phyloP scores from a whole-genome alignment of 805 yeast genomes.

The Naumovozyma dairenensis region DNA sequence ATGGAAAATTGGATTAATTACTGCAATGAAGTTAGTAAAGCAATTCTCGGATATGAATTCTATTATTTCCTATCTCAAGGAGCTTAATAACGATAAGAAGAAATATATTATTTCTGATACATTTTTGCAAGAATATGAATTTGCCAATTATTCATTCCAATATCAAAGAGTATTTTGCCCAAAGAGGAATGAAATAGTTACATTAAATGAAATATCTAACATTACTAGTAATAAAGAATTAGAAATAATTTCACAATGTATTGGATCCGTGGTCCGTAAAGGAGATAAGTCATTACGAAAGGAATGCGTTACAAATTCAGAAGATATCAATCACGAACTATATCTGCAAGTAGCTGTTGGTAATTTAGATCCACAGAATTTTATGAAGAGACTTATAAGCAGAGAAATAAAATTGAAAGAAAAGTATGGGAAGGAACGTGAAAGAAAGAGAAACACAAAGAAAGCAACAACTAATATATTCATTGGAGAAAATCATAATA shows the following conservation, averaged over 20 bases:
- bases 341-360: constrained; percentile 57
- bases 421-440: no score
- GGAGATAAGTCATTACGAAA: constrained; percentile 10
- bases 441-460: no score
- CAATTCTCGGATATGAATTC: constrained; percentile 41
- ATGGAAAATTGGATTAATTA: constrained; percentile 64
- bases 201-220: constrained; percentile 49
- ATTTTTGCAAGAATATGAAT: constrained; percentile 45
- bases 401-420: constrained; percentile 22
- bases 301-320: constrained; percentile 20
- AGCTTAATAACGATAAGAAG: no score
- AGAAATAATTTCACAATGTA: constrained; percentile 17
- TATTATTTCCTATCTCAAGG: constrained; percentile 41
- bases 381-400: constrained; percentile 25
- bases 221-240: constrained; percentile 5
- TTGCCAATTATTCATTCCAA: constrained; percentile 70
- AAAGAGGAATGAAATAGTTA: constrained; percentile 32
- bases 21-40: constrained; percentile 50
- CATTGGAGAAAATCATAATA: no score
- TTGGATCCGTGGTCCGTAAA: constrained; percentile 29
- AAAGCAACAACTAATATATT: no score
- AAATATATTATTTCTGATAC: constrained; percentile 42
- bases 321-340: constrained; percentile 33
- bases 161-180: constrained; percentile 82
- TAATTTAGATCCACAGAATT: constrained; percentile 48